These are phyloP conservation scores for Pleurotus citrinopileatus DNA, from an alignment of 768 basidiomycete genomes.

Conservation along the genomic window DNA sequence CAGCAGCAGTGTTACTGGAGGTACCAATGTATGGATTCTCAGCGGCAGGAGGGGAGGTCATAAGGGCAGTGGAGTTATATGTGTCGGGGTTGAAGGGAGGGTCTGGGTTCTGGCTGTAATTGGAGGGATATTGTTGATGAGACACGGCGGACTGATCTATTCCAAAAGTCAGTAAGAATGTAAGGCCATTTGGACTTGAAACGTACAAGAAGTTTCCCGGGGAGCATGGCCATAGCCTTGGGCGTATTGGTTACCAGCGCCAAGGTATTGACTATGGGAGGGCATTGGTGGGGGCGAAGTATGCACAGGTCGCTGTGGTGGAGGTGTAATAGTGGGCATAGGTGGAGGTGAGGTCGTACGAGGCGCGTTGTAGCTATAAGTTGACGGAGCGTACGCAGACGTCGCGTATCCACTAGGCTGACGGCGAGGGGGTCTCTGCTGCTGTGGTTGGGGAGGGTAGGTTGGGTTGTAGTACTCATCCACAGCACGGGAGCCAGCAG, in stretches of 20 bases:
- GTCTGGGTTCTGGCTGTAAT: conserved; percentile 46
- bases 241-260: conserved; percentile 29
- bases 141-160: conserved; percentile 55
- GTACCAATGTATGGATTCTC: conserved; percentile 11
- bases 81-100: conserved; percentile 32
- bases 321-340: conserved; percentile 14
- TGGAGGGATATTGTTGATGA: conserved; percentile 47
- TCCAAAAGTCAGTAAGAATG: conserved; percentile 9
- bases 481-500: conserved; percentile 64
- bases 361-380: conserved; percentile 7
- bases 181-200: neutral
- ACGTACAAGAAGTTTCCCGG: conserved; percentile 55
- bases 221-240: conserved; percentile 53
- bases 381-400: conserved; percentile 28
- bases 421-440: conserved; percentile 26
- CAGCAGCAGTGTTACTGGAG: conserved; percentile 1
- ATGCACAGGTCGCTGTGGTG: conserved; percentile 13
- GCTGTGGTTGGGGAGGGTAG: conserved; percentile 40
- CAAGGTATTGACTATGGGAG: conserved; percentile 30
- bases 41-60: conserved; percentile 18
- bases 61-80: conserved; percentile 32
- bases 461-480: conserved; percentile 65
- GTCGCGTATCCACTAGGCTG: conserved; percentile 16
- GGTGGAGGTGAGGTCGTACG: conserved; percentile 25
- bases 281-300: conserved; percentile 18